Conservation (phyloP, 306 rosid genomes). For the Cucurbita ficifolia region DNA sequence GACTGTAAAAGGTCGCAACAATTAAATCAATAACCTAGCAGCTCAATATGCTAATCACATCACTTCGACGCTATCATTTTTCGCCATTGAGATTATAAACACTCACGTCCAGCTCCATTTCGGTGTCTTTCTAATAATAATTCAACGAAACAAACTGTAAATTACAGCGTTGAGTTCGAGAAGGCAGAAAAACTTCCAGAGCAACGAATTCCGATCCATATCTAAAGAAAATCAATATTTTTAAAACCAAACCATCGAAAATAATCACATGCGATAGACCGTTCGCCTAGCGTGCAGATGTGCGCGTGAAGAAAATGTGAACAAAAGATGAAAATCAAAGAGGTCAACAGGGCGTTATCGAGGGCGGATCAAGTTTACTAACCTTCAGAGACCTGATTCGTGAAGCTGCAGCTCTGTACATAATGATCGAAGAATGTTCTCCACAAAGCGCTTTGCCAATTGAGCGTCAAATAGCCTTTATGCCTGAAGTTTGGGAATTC, state of each 20-base stretch:
- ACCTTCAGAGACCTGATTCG: slow-evolving; percentile 58
- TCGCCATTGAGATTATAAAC: not conserved
- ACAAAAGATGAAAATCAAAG: slow-evolving; percentile 1
- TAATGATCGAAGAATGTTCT: slow-evolving; percentile 11
- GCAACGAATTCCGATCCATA: not conserved
- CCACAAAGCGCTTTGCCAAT: slow-evolving; percentile 5
- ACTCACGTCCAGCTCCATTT: not conserved
- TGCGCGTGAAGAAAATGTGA: not conserved
- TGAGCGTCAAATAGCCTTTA: not conserved
- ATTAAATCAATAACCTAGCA: not conserved
- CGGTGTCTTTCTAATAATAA: not conserved
- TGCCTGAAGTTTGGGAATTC: not conserved
- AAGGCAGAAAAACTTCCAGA: not conserved
- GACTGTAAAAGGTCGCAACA: no score
- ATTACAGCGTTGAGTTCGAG: not conserved
- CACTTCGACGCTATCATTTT: not conserved
- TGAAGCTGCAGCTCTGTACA: slow-evolving; percentile 53
- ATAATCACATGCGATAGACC: not conserved
- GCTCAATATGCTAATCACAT: not conserved
- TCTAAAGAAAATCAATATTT: not conserved
- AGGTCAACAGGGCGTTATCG: not conserved
- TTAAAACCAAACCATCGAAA: not conserved
- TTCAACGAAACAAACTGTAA: not conserved
- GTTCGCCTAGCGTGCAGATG: not conserved
- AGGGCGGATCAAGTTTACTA: slow-evolving; percentile 1